Evolutionary conservation across 2,329 filamentous ascomycete genomes (phyloP), one percentile per base, ranked within the genome.

Genomic region (Nemania sp.): DNA sequence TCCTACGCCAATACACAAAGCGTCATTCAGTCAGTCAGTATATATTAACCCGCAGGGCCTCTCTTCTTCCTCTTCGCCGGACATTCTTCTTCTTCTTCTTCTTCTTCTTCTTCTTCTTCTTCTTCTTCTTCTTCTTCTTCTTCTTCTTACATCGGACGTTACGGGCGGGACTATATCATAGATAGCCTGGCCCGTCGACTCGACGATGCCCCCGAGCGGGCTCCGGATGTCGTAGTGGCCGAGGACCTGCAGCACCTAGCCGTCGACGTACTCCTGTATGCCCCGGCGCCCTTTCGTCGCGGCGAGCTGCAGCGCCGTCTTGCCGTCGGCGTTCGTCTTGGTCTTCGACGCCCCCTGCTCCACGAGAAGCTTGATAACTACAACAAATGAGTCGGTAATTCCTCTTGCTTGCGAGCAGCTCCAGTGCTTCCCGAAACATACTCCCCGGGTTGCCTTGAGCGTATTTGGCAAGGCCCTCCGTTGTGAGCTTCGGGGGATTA

Each of bases 181-280:
- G 51, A 32, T 54, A 60, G 60, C 20, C 46, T 57, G 57, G 12
- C 54, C 57, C 7, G 63, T 15, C 5, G 63, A 42, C 35, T 65
- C 63, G 13, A 63, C 47, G 45, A 65, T 58, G 5, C 52, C 57
- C 15, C 45, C 40, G n/a, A 65, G 51, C 13, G 63, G 63, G 3
- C 60, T 37, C 63, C 60, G 60, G 37, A 60, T 57, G 12, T 60
- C 56, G 47, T 58, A 65, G 12, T 63, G 60, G 9, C 39, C 60
- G 15, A 65, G 57, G 25, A 63, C 60, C 13, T 57, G 6, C 15
- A 65, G 42, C 9, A 63, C 63, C 63, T 57, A 63, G 2, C 56
- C 39, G 12, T 63, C 50, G 7, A 65, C 55, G n/a, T 63, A 65
- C 5, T 56, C 58, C 39, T 25, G 18, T n/a, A 65, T 56, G 15